Percentiles rank a stretch among this genome's conserved stretches.
Evolutionary conservation across 1,284 basidiomycete species (phyloP).

Genomic region (Bjerkandera adusta): DNA sequence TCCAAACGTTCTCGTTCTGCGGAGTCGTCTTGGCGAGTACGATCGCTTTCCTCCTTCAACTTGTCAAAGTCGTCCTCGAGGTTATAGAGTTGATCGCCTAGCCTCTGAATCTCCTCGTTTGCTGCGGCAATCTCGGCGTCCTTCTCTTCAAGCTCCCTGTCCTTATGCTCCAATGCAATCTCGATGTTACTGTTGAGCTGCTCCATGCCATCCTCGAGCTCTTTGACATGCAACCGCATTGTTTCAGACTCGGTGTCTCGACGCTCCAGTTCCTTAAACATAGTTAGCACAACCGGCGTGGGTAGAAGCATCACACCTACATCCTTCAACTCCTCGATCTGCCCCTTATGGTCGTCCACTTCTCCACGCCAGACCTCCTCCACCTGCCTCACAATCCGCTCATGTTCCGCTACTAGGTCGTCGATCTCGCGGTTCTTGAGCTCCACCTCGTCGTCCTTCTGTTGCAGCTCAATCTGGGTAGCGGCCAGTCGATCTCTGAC

Average conservation of each 20-base stretch:
- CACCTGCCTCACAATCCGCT: constrained; percentile 62
- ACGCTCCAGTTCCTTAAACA: constrained; percentile 66
- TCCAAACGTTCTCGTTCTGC: constrained; percentile 73
- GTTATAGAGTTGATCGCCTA: constrained; percentile 62
- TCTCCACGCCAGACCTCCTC: constrained; percentile 80
- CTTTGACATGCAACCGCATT: constrained; percentile 67
- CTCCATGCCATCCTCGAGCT: constrained; percentile 68
- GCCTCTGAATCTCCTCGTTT: constrained; percentile 73
- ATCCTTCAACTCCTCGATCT: constrained; percentile 75
- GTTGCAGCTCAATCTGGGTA: constrained; percentile 75
- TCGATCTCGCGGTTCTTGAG: constrained; percentile 71
- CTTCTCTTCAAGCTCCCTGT: constrained; percentile 68
- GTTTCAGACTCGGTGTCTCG: constrained; percentile 74
- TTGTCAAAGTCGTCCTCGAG: constrained; percentile 57
- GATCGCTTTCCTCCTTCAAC: constrained; percentile 47
- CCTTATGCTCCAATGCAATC: constrained; percentile 67
- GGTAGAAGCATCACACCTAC: constrained; percentile 39
- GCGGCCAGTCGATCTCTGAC: constrained; percentile 76
- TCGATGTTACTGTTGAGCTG: constrained; percentile 75
- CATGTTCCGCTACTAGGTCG: constrained; percentile 64
- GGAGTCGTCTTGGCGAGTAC: constrained; percentile 61
- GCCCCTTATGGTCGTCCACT: constrained; percentile 65
- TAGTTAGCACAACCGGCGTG: constrained; percentile 1
- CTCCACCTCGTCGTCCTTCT: constrained; percentile 81
- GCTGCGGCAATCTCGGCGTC: constrained; percentile 66